phyloP scores from a whole-genome alignment of 176 grass and related monocot species.

The Lolium perenne region DNA sequence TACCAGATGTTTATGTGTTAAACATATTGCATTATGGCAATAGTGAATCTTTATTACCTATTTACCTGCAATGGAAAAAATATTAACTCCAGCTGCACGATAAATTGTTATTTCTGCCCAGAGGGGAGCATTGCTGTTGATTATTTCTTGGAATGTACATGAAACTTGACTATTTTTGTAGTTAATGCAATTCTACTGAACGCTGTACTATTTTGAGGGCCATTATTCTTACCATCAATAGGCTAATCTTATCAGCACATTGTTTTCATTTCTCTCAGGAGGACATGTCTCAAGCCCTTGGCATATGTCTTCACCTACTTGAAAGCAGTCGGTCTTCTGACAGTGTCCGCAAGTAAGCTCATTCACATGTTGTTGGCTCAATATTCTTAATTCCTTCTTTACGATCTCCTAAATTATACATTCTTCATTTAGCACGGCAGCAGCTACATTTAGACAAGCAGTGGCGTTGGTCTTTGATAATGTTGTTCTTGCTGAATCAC shows the following conservation, averaged over 20 bases:
- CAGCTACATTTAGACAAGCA: constrained; percentile 99
- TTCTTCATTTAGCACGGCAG: constrained; percentile 83
- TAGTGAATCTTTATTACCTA: neutral
- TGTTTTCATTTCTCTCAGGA: constrained; percentile 67
- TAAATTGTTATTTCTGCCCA: constrained; percentile 8
- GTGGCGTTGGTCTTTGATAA: constrained; percentile 94
- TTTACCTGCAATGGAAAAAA: neutral
- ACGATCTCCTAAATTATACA: constrained; percentile 48
- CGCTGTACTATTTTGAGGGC: constrained; percentile 18
- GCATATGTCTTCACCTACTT: constrained; percentile 87
- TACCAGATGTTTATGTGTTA: constrained; percentile 34
- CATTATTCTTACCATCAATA: constrained; percentile 25
- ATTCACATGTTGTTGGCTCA: constrained; percentile 13
- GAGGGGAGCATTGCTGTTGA: neutral
- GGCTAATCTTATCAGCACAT: constrained; percentile 29
- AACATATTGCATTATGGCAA: constrained; percentile 16
- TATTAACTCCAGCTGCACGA: constrained; percentile 12
- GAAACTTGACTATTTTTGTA: neutral
- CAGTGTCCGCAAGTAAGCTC: constrained; percentile 89
- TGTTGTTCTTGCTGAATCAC: constrained; percentile 76
- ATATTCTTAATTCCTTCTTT: constrained; percentile 26
- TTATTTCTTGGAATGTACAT: constrained; percentile 1
- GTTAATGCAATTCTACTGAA: constrained; percentile 10
- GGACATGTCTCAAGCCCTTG: constrained; percentile 93
- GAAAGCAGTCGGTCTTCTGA: constrained; percentile 92